Percentiles rank a stretch among this genome's conserved stretches.
phyloP scores from a whole-genome alignment of 306 rosid species.

The Morella rubra region DNA sequence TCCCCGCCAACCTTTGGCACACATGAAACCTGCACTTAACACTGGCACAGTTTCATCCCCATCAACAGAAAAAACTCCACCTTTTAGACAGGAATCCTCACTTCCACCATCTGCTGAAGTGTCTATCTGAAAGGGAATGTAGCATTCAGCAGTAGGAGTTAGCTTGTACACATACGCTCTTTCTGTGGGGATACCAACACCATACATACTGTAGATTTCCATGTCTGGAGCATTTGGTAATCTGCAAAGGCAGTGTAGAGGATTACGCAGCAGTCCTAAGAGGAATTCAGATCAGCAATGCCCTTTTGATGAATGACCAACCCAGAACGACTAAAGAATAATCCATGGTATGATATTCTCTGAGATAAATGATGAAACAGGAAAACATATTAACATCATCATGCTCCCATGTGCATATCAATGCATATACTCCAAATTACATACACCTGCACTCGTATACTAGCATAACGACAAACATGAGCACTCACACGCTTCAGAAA shows the following conservation, averaged over 20 bases:
- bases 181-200: conserved; percentile 85
- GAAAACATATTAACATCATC: not conserved
- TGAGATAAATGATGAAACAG: not conserved
- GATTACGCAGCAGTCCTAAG: conserved; percentile 12
- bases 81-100: conserved; percentile 58
- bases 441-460: not conserved
- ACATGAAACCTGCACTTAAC: conserved; percentile 81
- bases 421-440: not conserved
- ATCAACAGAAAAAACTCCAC: conserved; percentile 61
- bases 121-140: conserved; percentile 83
- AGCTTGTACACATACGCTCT: conserved; percentile 76
- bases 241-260: conserved; percentile 50
- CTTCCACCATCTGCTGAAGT: conserved; percentile 62
- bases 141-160: conserved; percentile 58
- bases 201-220: conserved; percentile 86
- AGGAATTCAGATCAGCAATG: conserved; percentile 18
- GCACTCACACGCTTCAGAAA: not conserved
- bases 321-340: not conserved
- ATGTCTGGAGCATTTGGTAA: conserved; percentile 80
- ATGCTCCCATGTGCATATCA: not conserved
- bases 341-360: not conserved
- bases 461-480: not conserved
- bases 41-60: conserved; percentile 92
- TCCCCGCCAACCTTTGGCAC: conserved; percentile 87
- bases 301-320: conserved; percentile 1